These are phyloP conservation scores for Fraxinus albicans DNA, from an alignment of 305 asterid genomes.

Conservation along the genomic window DNA sequence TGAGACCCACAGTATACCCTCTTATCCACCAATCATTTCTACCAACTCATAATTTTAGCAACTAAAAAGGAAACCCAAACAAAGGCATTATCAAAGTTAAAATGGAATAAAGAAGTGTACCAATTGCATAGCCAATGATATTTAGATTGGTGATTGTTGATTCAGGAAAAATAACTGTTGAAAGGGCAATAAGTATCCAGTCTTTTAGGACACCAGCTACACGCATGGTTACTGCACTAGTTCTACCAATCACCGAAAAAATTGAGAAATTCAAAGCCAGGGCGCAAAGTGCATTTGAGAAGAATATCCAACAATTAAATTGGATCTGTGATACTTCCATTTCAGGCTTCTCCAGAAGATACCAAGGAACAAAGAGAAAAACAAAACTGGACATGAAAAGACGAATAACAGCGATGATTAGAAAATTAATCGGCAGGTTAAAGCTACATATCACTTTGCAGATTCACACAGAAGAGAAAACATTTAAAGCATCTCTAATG, in stretches of 20 bases:
- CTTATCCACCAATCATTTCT: background rate
- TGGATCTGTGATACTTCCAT: slow-evolving; percentile 88
- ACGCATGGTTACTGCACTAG: slow-evolving; percentile 96
- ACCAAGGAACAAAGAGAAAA: slow-evolving; percentile 96
- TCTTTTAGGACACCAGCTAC: slow-evolving; percentile 98
- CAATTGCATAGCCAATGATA: slow-evolving; percentile 92
- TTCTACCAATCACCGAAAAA: slow-evolving; percentile 93
- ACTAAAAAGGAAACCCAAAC: background rate
- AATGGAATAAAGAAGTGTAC: slow-evolving; percentile 37
- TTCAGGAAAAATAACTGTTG: slow-evolving; percentile 91
- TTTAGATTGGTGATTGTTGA: slow-evolving; percentile 82
- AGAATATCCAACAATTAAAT: slow-evolving; percentile 91
- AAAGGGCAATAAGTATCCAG: slow-evolving; percentile 97
- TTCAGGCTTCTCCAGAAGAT: slow-evolving; percentile 91
- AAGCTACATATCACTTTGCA: slow-evolving; percentile 18
- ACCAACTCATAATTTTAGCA: background rate
- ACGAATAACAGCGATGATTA: background rate
- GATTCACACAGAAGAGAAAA: slow-evolving; percentile 6
- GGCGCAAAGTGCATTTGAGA: slow-evolving; percentile 96
- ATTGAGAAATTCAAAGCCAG: slow-evolving; percentile 96
- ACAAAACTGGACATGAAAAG: slow-evolving; percentile 64
- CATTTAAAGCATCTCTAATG: background rate
- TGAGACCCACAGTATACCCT: background rate
- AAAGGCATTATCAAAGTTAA: background rate
- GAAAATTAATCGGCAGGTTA: slow-evolving; percentile 11